phyloP scores from a whole-genome alignment of 805 yeast species.

The Saccharomycopsis schoenii region DNA sequence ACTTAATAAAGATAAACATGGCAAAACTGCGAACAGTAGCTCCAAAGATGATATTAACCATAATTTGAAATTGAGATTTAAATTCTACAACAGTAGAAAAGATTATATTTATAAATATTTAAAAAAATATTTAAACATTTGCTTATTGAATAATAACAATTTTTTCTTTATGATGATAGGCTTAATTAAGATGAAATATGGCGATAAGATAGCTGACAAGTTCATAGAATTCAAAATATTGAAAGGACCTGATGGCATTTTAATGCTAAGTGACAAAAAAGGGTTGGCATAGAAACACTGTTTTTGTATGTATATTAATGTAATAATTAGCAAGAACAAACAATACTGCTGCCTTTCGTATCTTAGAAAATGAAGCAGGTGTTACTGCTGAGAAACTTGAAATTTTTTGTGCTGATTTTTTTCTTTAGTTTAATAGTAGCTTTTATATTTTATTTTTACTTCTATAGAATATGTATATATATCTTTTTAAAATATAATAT shows the following conservation, averaged over 20 bases:
- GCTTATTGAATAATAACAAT: not conserved
- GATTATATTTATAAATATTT: not conserved
- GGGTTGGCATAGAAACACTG: no score
- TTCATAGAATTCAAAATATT: constrained; percentile 4
- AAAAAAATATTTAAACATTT: not conserved
- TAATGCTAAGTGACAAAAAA: not conserved
- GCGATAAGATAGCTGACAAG: not conserved
- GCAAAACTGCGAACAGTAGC: not conserved
- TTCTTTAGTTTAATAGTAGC: not conserved
- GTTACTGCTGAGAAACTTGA: no score
- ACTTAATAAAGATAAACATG: not conserved
- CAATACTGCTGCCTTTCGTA: no score
- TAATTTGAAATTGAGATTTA: not conserved
- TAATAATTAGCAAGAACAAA: no score
- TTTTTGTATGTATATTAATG: no score
- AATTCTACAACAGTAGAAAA: not conserved
- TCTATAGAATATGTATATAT: not conserved
- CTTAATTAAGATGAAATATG: constrained; percentile 1
- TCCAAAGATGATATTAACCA: not conserved
- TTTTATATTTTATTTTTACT: not conserved
- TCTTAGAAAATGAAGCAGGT: no score
- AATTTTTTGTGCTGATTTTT: not conserved
- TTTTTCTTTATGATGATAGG: constrained; percentile 11
- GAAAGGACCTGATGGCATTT: constrained; percentile 7
- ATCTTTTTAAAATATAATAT: not conserved